Evolutionary conservation across 495 filamentous ascomycete genomes (phyloP), one percentile per base, ranked within the genome.

Genomic region (Jackrogersella minutella): DNA sequence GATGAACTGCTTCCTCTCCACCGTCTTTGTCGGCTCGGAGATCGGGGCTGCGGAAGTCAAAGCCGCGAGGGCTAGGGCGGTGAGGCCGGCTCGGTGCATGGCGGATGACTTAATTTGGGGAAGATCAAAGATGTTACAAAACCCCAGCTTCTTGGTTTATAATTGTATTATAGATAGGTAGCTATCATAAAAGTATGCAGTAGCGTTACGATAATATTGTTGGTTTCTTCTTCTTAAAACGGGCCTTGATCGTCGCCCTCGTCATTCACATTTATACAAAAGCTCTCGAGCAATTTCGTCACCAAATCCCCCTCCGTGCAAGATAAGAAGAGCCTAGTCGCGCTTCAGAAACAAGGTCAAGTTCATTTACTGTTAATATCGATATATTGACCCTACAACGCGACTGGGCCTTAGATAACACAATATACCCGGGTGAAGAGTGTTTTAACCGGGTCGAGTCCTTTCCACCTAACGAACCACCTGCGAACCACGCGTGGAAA

Each of bases 351-450:
- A 56, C 66, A 55, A 49, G 57, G 61, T 61, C 56, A 49, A 64
- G 44, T 64, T 73, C 71, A 71, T 73, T 67, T 71, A 73, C 65
- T 68, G 26, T 58, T 67, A 73, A 73, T 73, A 68, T 73, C 71
- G 41, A 50, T 69, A 73, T 63, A 73, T 73, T 70, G 66, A 40
- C 46, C 40, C 34, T 49, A 41, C 55, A 57, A 61, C 58, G 47
- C 54, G 68, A 22, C 69, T 64, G 56, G 64, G 64, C 37, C 68
- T 59, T 60, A 65, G 65, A 69, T 69, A 64, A 41, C 62, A 54
- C 46, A 71, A 64, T 68, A 73, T 73, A 69, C 62, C 71, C 71
- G 68, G 71, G 68, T 31, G 51, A 68, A 54, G 58, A 53, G 28
- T 40, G 56, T 37, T 71, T 73, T 73, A 73, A 62, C 71, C 71